Evolutionary conservation across 2,329 filamentous ascomycete genomes (phyloP).

Genomic region (Fusarium chuoi): DNA sequence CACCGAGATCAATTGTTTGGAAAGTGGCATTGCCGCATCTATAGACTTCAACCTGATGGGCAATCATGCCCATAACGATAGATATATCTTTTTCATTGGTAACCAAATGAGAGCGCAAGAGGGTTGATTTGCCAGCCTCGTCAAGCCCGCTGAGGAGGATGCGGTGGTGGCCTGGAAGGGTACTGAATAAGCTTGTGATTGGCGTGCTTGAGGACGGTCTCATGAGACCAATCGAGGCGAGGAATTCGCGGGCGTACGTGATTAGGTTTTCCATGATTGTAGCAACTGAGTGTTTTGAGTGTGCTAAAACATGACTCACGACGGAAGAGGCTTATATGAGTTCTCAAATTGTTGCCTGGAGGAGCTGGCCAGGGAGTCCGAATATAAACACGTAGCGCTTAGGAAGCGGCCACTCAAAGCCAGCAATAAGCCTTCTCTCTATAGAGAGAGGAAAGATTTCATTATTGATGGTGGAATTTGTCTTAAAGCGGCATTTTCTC

Average conservation of each 20-base stretch:
- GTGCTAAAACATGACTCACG: neutral
- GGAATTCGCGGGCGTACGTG: neutral
- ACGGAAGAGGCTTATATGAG: neutral
- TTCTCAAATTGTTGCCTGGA: neutral
- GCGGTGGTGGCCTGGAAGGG: neutral
- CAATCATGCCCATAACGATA: neutral
- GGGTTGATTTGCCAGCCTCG: neutral
- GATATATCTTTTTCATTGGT: neutral
- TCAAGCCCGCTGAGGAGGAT: neutral
- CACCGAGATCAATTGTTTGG: neutral
- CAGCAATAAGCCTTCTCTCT: accelerated
- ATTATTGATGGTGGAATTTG: too few species aligned
- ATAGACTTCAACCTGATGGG: neutral
- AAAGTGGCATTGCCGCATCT: neutral
- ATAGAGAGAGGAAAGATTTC: accelerated
- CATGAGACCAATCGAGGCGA: neutral
- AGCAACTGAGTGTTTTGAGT: accelerated
- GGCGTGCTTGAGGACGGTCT: neutral
- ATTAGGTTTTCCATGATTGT: neutral
- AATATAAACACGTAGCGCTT: neutral
- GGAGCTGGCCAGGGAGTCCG: neutral
- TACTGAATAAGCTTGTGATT: neutral
- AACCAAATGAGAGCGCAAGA: neutral
- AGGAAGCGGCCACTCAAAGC: neutral
- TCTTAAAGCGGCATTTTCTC: neutral